Percentiles rank a stretch among this genome's conserved stretches.
These are phyloP conservation scores for Candida glaebosa DNA, from an alignment of 805 yeast species.

Conservation along the genomic window DNA sequence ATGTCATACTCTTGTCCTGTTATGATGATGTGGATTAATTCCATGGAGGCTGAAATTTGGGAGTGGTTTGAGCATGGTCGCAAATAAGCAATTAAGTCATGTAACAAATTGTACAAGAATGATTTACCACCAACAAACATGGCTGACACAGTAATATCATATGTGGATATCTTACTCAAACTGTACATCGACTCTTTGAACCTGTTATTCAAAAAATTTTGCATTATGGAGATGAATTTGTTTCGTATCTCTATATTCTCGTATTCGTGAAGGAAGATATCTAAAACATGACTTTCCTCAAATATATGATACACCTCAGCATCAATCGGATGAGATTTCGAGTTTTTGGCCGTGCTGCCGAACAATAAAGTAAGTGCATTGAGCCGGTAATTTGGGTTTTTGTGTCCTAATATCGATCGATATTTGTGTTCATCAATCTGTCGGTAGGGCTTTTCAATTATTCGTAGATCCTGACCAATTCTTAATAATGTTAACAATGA, in stretches of 20 bases:
- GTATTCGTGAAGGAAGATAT: slow-evolving; percentile 54
- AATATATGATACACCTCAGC: slow-evolving; percentile 43
- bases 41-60: slow-evolving; percentile 17
- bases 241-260: slow-evolving; percentile 66
- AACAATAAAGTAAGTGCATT: slow-evolving; percentile 60
- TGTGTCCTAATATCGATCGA: slow-evolving; percentile 41
- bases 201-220: slow-evolving; percentile 55
- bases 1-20: slow-evolving; percentile 2
- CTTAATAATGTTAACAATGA: slow-evolving; percentile 53
- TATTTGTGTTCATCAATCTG: slow-evolving; percentile 5
- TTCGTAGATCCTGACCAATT: slow-evolving; percentile 57
- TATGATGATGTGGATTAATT: slow-evolving; percentile 1
- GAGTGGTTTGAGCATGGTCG: slow-evolving; percentile 49
- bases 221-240: slow-evolving; percentile 57
- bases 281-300: slow-evolving; percentile 32
- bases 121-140: slow-evolving; percentile 2
- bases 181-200: slow-evolving; percentile 67
- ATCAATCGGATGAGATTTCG: slow-evolving; percentile 49
- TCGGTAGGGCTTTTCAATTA: slow-evolving; percentile 8
- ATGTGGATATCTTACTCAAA: slow-evolving; percentile 31
- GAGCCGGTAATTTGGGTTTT: slow-evolving; percentile 41
- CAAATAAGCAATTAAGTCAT: slow-evolving; percentile 42
- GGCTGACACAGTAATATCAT: slow-evolving; percentile 9
- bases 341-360: slow-evolving; percentile 50
- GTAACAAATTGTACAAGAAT: slow-evolving; percentile 7